Evolutionary conservation across 169 alveolate genomes (phyloP), one percentile per base, ranked within the genome.

Genomic region (Neospora caninum): DNA sequence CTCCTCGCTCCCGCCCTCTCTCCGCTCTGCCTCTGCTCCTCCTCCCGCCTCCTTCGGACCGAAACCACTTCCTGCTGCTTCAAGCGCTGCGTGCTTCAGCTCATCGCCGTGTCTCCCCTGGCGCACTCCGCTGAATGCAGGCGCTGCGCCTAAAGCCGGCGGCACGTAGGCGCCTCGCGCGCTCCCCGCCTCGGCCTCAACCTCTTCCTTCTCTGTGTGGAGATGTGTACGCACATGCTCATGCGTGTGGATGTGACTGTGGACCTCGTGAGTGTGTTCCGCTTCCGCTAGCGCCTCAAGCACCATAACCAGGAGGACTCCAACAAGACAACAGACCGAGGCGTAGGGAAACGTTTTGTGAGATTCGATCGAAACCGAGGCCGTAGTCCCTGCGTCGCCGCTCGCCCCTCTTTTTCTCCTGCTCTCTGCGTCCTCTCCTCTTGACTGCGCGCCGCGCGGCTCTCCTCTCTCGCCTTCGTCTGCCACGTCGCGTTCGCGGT

Each of bases 211-310:
- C 86, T 78, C 45, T 78, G 39, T n/a, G 45, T 78, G 86, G 13
- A 78, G 39, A n/a, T 78, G 86, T 43, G 86, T 78, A 18, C 22
- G 86, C 27, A 78, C 86, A 2, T 78, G 89, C 89, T 38, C 89
- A 82, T 82, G 89, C 64, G 89, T 82, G 67, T 82, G 89, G 25
- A 6, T 82, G 89, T 82, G 89, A 20, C 49, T 78, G 67, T 38
- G 89, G 25, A 49, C 54, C 34, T 13, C 69, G 25, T 82, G 92
- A 0, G 70, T 7, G 69, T 80, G 94, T 64, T 49, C 80, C 84
- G 64, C 91, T 43, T 91, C 94, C 0, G 87, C 94, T 25, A 80
- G 88, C 10, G 94, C 94, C 43, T 91, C 94, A 29, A 91, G 91
- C 45, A 80, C 94, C 86, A 87, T 87, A 25, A 87, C 86, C 36